These are phyloP conservation scores for Globisporangium irregulare DNA, from an alignment of 352 stramenopile genomes.

Conservation along the genomic window DNA sequence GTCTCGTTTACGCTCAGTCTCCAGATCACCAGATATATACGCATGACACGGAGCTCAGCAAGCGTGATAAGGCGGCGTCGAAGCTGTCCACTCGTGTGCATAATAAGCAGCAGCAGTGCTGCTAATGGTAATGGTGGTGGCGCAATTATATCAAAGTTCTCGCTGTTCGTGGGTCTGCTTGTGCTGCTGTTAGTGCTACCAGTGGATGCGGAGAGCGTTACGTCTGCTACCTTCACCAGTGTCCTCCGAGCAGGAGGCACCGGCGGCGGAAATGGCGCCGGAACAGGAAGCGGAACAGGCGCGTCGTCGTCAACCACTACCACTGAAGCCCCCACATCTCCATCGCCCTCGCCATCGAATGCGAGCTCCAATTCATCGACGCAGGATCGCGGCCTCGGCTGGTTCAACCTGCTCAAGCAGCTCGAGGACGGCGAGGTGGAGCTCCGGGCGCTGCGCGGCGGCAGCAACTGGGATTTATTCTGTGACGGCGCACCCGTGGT, in stretches of 20 bases:
- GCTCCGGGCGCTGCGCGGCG: conserved; percentile 4
- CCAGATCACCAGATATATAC: neutral
- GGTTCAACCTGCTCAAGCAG: conserved; percentile 8
- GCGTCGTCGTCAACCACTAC: neutral
- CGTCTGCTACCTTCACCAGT: neutral
- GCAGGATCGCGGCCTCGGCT: neutral
- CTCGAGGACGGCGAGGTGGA: conserved; percentile 7
- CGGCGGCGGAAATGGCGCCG: neutral
- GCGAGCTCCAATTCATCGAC: neutral
- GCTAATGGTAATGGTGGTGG: too few relatives aligned
- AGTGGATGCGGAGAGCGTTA: neutral
- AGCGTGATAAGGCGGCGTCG: too few relatives aligned
- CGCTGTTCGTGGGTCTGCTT: neutral
- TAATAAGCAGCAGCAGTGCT: neutral
- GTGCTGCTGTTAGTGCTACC: neutral
- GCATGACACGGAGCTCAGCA: neutral
- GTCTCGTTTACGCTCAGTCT: neutral
- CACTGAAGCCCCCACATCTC: neutral
- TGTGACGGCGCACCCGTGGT: conserved; percentile 3
- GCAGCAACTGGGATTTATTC: neutral
- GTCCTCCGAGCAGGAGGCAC: neutral
- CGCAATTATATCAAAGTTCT: neutral
- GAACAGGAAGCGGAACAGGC: neutral
- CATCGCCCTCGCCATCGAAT: neutral
- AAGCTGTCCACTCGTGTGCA: neutral